Base-by-base conservation (phyloP, 2,329 filamentous ascomycete species). In the Trichophaea hybrida region DNA sequence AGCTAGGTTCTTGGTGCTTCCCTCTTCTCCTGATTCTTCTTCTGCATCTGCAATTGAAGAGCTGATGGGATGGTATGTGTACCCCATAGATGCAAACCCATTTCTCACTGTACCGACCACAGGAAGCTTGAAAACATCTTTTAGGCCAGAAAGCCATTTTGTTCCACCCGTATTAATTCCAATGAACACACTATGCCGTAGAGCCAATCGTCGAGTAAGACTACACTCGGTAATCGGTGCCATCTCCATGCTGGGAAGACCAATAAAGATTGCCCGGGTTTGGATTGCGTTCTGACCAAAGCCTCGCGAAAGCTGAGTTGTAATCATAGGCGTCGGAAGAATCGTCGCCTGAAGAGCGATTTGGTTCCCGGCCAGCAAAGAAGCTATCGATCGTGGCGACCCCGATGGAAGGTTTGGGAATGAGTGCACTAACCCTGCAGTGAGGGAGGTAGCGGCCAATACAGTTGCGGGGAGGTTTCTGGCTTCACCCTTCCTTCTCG, bases 11-110 rank as follows among this genome's bases (percentile, higher is more conserved):
- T 40, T 48, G 1, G 17, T 38, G 4, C 35, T 51, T 5, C 10
- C 34, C 17, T 8, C 52, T 44, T 44, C 38, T 2, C 31, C 15
- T 8, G 34, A 24, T 32, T 60, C 55, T 2, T 55, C 52, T 31
- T 43, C 49, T 24, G 61, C 59, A 10, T 43, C 52, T 5, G 59
- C 61, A 6, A 55, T 55, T 3, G 31, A 13, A 5, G 40, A 15
- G 33, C 50, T 24, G 7, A 40, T 33, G 4, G 60, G 60, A 32
- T 54, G 34, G 13, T 54, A 55, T 2, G 56, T 58, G 40, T 58
- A 64, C 12, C 64, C 64, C 7, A 65, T 64, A 6, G 57, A 59
- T 32, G 61, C 34, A 44, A 53, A 38, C n/a, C 62, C 60, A 12
- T 32, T 32, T 1, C 56, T 24, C 4, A 58, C 37, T 6, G 37